A percentile compares a stretch with the other conserved stretches of the same genome.
Evolutionary conservation across 805 yeast species (phyloP).

Genomic region (Kuraishia floccosa): DNA sequence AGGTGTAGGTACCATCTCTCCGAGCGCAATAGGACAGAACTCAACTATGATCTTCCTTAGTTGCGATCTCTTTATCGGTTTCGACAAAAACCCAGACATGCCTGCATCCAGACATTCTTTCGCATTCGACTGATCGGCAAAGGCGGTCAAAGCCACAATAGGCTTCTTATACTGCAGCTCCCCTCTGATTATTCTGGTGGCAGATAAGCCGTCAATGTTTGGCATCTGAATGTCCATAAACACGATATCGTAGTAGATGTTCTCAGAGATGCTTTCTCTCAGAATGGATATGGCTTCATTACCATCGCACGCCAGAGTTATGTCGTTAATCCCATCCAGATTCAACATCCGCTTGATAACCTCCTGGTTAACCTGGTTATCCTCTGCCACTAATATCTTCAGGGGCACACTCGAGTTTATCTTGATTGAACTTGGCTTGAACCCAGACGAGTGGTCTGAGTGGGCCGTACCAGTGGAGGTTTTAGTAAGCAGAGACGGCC

Average conservation of each 20-base stretch:
- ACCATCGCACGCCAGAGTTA: slow-evolving; percentile 83
- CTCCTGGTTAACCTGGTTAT: slow-evolving; percentile 88
- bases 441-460: slow-evolving; percentile 11
- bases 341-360: slow-evolving; percentile 82
- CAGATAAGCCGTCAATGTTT: slow-evolving; percentile 75
- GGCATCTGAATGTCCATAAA: slow-evolving; percentile 99
- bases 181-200: slow-evolving; percentile 63
- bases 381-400: slow-evolving; percentile 82
- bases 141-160: slow-evolving; percentile 90
- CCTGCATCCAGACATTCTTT: slow-evolving; percentile 82
- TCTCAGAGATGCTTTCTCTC: slow-evolving; percentile 28
- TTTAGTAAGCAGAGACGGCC: slow-evolving; percentile 31
- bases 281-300: slow-evolving; percentile 73
- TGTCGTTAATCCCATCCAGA: slow-evolving; percentile 65
- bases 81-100: slow-evolving; percentile 84
- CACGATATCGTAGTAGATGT: slow-evolving; percentile 50
- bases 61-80: slow-evolving; percentile 71
- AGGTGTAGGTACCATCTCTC: background rate
- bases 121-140: slow-evolving; percentile 86
- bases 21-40: slow-evolving; percentile 19
- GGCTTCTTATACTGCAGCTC: slow-evolving; percentile 56
- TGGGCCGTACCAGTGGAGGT: slow-evolving; percentile 43
- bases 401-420: slow-evolving; percentile 11
- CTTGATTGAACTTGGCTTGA: background rate
- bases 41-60: slow-evolving; percentile 44